These are phyloP conservation scores for Rhodamnia argentea DNA, from an alignment of 345 rosid genomes.

Conservation along the genomic window DNA sequence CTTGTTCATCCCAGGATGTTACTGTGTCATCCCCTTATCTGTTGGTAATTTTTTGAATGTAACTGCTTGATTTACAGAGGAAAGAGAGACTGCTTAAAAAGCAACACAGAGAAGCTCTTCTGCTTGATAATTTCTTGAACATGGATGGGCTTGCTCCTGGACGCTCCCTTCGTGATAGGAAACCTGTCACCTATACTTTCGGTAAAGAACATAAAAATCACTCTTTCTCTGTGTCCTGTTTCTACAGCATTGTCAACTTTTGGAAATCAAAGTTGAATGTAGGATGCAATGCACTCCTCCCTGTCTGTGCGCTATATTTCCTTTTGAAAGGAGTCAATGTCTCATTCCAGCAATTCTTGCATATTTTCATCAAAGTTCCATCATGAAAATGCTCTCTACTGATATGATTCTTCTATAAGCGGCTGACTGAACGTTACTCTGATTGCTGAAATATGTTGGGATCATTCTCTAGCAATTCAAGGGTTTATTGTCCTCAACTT, in stretches of 20 bases:
- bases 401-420: neutral
- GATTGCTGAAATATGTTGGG: neutral
- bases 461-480: neutral
- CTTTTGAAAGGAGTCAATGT: neutral
- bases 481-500: neutral
- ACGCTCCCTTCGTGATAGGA: conserved; percentile 89
- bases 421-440: neutral
- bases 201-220: conserved; percentile 32
- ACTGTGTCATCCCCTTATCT: neutral
- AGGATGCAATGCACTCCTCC: neutral
- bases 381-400: neutral
- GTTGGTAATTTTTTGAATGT: neutral
- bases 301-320: neutral
- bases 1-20: neutral
- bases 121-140: conserved; percentile 59
- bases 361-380: neutral
- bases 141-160: conserved; percentile 73
- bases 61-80: conserved; percentile 30
- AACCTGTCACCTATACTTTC: conserved; percentile 92
- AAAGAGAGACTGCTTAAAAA: conserved; percentile 81
- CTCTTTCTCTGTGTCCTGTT: neutral
- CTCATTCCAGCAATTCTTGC: neutral
- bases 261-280: neutral
- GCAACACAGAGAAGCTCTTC: conserved; percentile 89
- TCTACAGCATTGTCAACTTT: neutral